A percentile compares a stretch with the other conserved stretches of the same genome.
Conservation (phyloP, 257 asterid species). For the Prunella vulgaris region DNA sequence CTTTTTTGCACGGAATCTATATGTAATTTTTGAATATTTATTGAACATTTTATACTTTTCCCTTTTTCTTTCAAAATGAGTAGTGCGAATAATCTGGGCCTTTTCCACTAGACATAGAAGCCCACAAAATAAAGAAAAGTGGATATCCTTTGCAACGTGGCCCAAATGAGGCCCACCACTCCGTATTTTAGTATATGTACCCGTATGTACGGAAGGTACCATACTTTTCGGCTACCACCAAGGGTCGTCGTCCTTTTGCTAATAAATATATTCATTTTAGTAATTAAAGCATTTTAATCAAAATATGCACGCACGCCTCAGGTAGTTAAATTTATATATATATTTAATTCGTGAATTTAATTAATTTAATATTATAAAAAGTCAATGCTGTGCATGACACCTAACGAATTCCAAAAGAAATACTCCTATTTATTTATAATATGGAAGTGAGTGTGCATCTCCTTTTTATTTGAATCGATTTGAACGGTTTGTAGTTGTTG, state of each 20-base stretch:
- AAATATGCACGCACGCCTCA: background rate
- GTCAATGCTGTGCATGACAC: background rate
- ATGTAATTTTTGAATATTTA: too few species aligned
- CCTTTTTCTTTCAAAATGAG: too few species aligned
- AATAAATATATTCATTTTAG: background rate
- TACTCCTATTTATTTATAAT: background rate
- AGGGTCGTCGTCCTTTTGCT: slow-evolving; percentile 1
- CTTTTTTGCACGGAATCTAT: too few species aligned
- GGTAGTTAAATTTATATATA: background rate
- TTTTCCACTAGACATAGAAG: slow-evolving; percentile 18
- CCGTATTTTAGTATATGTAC: background rate
- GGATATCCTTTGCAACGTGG: background rate
- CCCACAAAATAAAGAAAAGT: slow-evolving; percentile 15
- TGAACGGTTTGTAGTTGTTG: background rate
- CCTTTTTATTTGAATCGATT: background rate
- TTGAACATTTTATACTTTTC: too few species aligned
- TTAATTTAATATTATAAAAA: background rate
- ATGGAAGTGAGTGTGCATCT: background rate
- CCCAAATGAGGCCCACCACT: slow-evolving; percentile 28
- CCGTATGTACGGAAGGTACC: slow-evolving; percentile 25
- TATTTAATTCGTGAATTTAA: background rate
- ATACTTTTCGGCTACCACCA: background rate
- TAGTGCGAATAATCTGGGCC: too few species aligned
- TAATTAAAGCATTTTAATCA: background rate
- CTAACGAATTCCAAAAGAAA: background rate